Evolutionary conservation across 73 alveolate genomes (phyloP).

Genomic region (Tetrahymena thermophila): DNA sequence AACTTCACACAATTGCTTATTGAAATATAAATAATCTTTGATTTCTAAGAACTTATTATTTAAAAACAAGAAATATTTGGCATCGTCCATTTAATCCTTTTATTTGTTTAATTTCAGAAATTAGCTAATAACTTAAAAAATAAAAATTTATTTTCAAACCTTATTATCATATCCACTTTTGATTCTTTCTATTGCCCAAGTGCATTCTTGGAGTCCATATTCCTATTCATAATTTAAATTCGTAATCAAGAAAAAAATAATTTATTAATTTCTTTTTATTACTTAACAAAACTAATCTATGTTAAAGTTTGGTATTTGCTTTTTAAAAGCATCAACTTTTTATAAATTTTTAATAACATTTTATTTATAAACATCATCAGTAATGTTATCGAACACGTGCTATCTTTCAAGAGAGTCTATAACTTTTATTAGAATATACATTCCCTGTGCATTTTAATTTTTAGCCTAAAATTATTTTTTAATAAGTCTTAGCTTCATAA

Average conservation of each 20-base stretch:
- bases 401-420: not conserved
- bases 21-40: not conserved
- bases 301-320: not conserved
- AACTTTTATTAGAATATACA: not conserved
- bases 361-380: not conserved
- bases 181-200: not conserved
- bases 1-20: not conserved
- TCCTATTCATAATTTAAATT: not conserved
- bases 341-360: not conserved
- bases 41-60: not conserved
- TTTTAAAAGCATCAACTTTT: not conserved
- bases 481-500: not conserved
- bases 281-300: not conserved
- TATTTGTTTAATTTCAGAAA: not conserved
- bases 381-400: not conserved
- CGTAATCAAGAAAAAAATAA: not conserved
- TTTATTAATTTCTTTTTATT: not conserved
- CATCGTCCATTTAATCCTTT: not conserved
- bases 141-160: not conserved
- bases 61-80: not conserved
- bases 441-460: not conserved
- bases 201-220: not conserved
- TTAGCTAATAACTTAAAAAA: not conserved
- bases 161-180: not conserved
- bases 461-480: not conserved